Base-by-base conservation (phyloP, 306 rosid species). In the Quercus agrifolia region DNA sequence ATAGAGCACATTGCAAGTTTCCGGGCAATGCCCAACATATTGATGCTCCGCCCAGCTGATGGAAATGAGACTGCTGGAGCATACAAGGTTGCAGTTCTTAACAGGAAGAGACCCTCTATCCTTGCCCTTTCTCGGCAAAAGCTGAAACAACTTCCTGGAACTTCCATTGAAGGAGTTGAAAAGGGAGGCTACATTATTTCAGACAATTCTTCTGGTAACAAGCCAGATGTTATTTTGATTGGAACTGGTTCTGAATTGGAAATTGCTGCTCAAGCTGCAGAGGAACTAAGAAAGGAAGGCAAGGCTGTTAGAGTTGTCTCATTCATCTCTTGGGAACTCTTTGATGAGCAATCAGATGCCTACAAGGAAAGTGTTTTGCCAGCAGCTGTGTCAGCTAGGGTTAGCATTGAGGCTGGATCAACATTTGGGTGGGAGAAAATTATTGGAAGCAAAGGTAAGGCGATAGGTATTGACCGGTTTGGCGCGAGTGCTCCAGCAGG, bases 401-500 rank as follows among this genome's bases (percentile, higher is more conserved):
- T 96, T 56, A 96, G 99, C 92, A 93, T 96, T 64, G 99, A 96
- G 83, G 99, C 99, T 13, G 99, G 91, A 69, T 62, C 97, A 58
- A 93, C 99, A 27, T 96, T 96, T n/a, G 99, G 99, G 66, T 96
- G 99, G 99, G 80, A 84, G 73, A 93, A 90, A 84, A 87, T 91
- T 82, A 10, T 93, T 58, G 99, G 99, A 86, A 54, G 80, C 85
- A 89, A 93, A 79, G 99, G 99, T 46, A 91, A 85, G 89, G 90
- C 98, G 0, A 93, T 96, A 5, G 99, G 99, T 17, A 93, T 96
- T 12, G 96, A 96, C 79, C 94, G 85, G 6, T 96, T 93, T 17
- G 99, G 99, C 3, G 99, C 99, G 8, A 96, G 99, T 89, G 98
- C 99, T 31, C 99, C 99, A 0, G 99, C 99, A 0, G 94, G 96